Percentiles rank a stretch among this genome's conserved stretches.
Conservation (phyloP, 805 yeast genomes). For the Wickerhamiella azyma region DNA sequence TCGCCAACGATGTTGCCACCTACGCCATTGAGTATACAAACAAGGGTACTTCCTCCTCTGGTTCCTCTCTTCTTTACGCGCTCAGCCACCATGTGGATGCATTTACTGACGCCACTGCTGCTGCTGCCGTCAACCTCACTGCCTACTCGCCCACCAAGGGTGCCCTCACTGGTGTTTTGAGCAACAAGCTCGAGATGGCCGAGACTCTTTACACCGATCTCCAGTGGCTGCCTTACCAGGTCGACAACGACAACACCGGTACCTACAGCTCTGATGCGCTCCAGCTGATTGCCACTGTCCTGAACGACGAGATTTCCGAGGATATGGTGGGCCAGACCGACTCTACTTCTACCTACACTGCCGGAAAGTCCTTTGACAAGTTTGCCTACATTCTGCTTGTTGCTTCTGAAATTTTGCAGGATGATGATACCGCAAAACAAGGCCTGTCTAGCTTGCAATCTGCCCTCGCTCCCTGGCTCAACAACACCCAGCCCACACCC, state of each 20-base stretch:
- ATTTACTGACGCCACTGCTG: constrained; percentile 26
- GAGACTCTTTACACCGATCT: constrained; percentile 32
- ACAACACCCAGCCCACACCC: constrained; percentile 57
- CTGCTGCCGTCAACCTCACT: constrained; percentile 21
- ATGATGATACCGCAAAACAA: constrained; percentile 36
- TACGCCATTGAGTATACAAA: constrained; percentile 39
- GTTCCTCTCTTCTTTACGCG: constrained; percentile 38
- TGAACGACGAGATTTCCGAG: constrained; percentile 38
- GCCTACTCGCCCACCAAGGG: constrained; percentile 40
- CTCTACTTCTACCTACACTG: constrained; percentile 74
- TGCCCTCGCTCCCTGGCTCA: constrained; percentile 57
- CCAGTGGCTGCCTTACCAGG: constrained; percentile 44
- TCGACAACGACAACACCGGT: constrained; percentile 29
- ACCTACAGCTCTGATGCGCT: constrained; percentile 28
- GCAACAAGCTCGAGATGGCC: constrained; percentile 23
- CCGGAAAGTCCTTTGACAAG: constrained; percentile 81
- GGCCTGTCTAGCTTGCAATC: constrained; percentile 46
- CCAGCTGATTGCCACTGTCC: constrained; percentile 33
- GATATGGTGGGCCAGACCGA: constrained; percentile 47
- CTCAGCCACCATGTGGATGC: constrained; percentile 51
- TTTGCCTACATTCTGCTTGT: constrained; percentile 77
- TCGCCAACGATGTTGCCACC: constrained; percentile 33
- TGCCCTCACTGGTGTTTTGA: constrained; percentile 25
- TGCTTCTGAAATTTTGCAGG: constrained; percentile 49
- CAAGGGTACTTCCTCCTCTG: constrained; percentile 35